These are phyloP conservation scores for Zygnema cylindricum DNA, from an alignment of 139 green algal genomes.

Conservation along the genomic window DNA sequence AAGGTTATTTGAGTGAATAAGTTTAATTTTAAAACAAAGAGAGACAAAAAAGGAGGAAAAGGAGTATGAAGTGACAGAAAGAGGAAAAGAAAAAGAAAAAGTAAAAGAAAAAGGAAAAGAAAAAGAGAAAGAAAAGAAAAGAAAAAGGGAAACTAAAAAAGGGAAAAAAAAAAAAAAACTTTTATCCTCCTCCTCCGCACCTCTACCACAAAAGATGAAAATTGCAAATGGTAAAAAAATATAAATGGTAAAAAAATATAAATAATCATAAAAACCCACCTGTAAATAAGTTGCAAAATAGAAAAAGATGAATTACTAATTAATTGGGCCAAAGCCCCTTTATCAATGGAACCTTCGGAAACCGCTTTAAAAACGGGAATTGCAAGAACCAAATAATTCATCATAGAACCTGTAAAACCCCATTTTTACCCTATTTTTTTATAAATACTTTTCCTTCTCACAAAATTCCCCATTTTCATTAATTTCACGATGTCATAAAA, in stretches of 20 bases:
- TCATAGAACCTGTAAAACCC: conserved; percentile 18
- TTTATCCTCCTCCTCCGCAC: no score
- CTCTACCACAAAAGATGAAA: no score
- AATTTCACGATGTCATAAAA: no score
- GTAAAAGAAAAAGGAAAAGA: not conserved
- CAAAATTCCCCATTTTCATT: no score
- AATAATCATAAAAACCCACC: not conserved
- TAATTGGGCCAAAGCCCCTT: conserved; percentile 66
- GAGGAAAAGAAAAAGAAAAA: not conserved
- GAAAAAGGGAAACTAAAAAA: not conserved
- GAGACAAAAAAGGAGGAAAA: not conserved
- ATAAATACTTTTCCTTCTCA: no score
- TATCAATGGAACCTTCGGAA: not conserved
- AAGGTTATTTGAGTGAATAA: no score
- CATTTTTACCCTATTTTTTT: no score
- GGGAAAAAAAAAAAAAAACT: not conserved
- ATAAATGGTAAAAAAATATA: no score
- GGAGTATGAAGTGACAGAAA: not conserved
- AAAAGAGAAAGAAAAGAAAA: not conserved
- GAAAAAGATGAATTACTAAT: conserved; percentile 78
- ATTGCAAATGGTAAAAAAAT: no score
- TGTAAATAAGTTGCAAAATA: conserved; percentile 67
- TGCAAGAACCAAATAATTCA: conserved; percentile 73
- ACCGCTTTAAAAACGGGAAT: conserved; percentile 66
- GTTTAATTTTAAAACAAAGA: no score